A percentile compares a stretch with the other conserved stretches of the same genome.
phyloP scores from a whole-genome alignment of 495 filamentous ascomycete species.

The Xylaria cubensis region DNA sequence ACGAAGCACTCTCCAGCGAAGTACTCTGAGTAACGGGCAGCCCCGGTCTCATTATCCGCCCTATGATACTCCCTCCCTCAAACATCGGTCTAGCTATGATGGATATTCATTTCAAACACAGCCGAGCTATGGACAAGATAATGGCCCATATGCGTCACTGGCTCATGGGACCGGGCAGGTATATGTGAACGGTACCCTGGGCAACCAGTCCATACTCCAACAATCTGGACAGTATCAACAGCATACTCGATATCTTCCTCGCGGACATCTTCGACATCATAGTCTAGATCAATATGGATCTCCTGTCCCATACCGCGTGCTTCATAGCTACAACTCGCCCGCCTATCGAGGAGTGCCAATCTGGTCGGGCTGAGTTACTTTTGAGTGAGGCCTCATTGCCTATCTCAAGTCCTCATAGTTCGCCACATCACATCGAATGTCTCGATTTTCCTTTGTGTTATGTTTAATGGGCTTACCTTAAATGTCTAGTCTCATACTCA shows the following conservation, averaged over 20 bases:
- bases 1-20: slow-evolving; percentile 35
- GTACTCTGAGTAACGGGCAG: slow-evolving; percentile 29
- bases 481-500: background rate
- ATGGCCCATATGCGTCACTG: slow-evolving; percentile 41
- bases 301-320: slow-evolving; percentile 47
- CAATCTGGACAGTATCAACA: slow-evolving; percentile 40
- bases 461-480: background rate
- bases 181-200: slow-evolving; percentile 40
- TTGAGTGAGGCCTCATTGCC: background rate
- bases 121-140: slow-evolving; percentile 31
- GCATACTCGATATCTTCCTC: slow-evolving; percentile 42
- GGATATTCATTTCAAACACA: slow-evolving; percentile 38
- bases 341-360: slow-evolving; percentile 54
- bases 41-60: slow-evolving; percentile 34
- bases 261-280: slow-evolving; percentile 47
- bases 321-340: slow-evolving; percentile 58
- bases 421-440: background rate
- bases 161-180: slow-evolving; percentile 45
- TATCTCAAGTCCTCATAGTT: background rate
- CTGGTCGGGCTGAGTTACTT: slow-evolving; percentile 44
- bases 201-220: slow-evolving; percentile 37
- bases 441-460: slow-evolving; percentile 21
- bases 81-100: slow-evolving; percentile 53
- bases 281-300: slow-evolving; percentile 43
- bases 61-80: slow-evolving; percentile 36